Conservation (phyloP, 78 protist species). For the Dictyostelium capitatum region DNA sequence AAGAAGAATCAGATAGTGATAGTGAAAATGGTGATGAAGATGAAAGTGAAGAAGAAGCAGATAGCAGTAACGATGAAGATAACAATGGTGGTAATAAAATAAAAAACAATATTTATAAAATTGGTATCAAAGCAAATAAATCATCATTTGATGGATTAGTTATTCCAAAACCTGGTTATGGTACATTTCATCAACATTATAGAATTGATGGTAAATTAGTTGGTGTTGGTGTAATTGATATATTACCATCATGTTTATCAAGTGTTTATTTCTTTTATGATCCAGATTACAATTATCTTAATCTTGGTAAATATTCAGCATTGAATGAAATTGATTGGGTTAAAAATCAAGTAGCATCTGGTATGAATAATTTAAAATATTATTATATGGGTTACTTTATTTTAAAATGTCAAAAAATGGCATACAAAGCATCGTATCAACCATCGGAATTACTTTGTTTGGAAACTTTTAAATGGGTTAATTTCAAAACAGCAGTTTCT, state of each 20-base stretch:
- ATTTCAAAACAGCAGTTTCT: slow-evolving; percentile 20
- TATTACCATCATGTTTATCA: slow-evolving; percentile 88
- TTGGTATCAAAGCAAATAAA: neutral
- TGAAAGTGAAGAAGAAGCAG: neutral
- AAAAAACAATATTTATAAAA: neutral
- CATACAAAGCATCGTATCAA: slow-evolving; percentile 15
- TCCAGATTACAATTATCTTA: slow-evolving; percentile 72
- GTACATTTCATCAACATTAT: slow-evolving; percentile 89
- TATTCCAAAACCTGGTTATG: slow-evolving; percentile 74
- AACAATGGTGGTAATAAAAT: neutral
- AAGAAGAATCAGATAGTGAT: neutral
- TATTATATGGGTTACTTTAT: slow-evolving; percentile 89
- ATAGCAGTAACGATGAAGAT: no score
- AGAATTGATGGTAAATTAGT: slow-evolving; percentile 88
- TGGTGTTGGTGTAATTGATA: slow-evolving; percentile 92
- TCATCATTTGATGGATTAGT: no score
- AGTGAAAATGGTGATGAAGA: neutral
- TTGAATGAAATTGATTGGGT: slow-evolving; percentile 56
- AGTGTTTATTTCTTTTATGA: slow-evolving; percentile 92
- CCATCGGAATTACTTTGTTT: slow-evolving; percentile 80
- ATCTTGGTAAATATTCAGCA: slow-evolving; percentile 81
- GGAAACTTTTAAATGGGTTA: slow-evolving; percentile 43
- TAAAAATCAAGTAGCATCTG: neutral
- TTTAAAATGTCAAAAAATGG: slow-evolving; percentile 88
- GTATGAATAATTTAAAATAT: slow-evolving; percentile 52